Base-by-base conservation (phyloP, 768 basidiomycete genomes). In the Trametopsis cervina region DNA sequence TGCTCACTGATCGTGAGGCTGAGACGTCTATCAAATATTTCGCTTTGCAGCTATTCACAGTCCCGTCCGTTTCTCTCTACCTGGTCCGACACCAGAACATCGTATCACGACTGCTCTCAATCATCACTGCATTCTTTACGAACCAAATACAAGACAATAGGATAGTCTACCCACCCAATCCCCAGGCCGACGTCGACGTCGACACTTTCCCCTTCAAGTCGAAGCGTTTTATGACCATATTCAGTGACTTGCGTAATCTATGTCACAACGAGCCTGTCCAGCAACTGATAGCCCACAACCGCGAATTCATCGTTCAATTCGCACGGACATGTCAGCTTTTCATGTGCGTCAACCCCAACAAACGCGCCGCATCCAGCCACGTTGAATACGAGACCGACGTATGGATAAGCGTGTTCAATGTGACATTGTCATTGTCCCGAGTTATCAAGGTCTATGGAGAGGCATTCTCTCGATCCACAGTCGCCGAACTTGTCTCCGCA, bases 321-420 rank as follows among this genome's bases (percentile, higher is more conserved):
- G 76, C 84, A 9, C 72, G 77, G 46, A 85, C 90, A 5, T 86
- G 93, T 64, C 80, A 85, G 54, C 70, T 97, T 38, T 99, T 98
- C 72, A 88, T 90, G 80, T 90, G 89, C 54, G 76, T 97, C 60
- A 93, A 95, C 60, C 85, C 93, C 2, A 92, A 93, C 65, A 82
- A 83, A 56, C 80, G 95, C 15, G 90, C 86, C 17, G 80, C 74
- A 4, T 75, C 78, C 23, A 84, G 71, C 44, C 96, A 98, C 57
- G 81, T 99, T 57, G 95, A 97, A 64, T 99, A 89, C 68, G 96
- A 99, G 69, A 86, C 87, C 24, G 96, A 99, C 55, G 85, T 86
- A 17, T 96, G 94, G 95, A 90, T 96, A 53, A 89, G 85, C 57
- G 90, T 96, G 12, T 98, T 98, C 67, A 93, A 94, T 56, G 86